Percentiles rank a stretch among this genome's conserved stretches.
Evolutionary conservation across 179 eudicot genomes (phyloP).

Genomic region (Beta corolliflora): DNA sequence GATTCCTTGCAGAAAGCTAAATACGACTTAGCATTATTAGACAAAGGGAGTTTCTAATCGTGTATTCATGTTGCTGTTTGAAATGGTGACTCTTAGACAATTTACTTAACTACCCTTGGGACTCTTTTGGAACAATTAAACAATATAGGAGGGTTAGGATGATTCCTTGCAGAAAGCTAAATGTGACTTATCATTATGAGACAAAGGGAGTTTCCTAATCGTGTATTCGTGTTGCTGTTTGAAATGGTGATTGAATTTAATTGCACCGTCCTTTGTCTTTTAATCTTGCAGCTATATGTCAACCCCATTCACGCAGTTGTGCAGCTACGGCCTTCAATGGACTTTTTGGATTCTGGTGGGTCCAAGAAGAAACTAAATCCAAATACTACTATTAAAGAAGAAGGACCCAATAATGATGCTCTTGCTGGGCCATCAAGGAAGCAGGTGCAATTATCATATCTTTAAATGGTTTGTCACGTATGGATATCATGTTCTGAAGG

Average conservation of each 20-base stretch:
- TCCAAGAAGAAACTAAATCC: conserved; percentile 38
- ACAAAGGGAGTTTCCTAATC: not conserved
- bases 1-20: no score
- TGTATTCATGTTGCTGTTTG: not conserved
- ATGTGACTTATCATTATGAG: not conserved
- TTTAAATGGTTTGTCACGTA: not conserved
- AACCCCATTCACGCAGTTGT: conserved; percentile 80
- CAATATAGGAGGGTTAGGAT: no score
- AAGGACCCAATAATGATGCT: conserved; percentile 41
- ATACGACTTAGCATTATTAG: no score
- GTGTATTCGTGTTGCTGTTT: not conserved
- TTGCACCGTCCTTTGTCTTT: not conserved
- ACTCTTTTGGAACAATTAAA: no score
- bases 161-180: no score
- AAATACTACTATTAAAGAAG: conserved; percentile 44
- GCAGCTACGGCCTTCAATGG: conserved; percentile 89
- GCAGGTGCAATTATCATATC: conserved; percentile 17
- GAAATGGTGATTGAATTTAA: not conserved
- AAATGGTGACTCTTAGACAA: not conserved
- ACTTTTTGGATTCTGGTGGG: conserved; percentile 44
- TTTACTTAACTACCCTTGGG: no score
- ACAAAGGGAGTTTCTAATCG: not conserved
- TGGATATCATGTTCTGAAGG: no score
- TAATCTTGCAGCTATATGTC: conserved; percentile 76
- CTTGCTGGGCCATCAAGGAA: conserved; percentile 44